Conservation (phyloP, 495 filamentous ascomycete genomes). For the Trichodelitschia bisporula region DNA sequence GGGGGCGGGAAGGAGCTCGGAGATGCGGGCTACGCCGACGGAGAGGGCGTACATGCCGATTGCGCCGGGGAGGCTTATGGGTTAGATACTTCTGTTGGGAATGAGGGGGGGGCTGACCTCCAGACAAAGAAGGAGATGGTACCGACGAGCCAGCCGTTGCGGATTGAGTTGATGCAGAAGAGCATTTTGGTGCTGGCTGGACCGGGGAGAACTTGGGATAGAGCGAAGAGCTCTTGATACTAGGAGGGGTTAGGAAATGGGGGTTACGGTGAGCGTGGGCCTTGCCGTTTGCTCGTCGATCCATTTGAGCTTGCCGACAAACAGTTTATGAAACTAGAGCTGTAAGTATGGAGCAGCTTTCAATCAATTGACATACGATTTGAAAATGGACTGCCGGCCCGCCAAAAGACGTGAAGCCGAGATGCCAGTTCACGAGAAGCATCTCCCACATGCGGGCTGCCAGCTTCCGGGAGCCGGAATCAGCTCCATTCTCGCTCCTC, state of each 20-base stretch:
- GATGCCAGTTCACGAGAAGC: too few relatives aligned
- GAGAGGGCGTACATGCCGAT: conserved; percentile 52
- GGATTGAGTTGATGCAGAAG: conserved; percentile 46
- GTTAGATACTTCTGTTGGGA: neutral
- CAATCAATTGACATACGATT: too few relatives aligned
- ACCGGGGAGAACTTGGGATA: conserved; percentile 53
- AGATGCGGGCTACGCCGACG: conserved; percentile 38
- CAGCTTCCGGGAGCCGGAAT: too few relatives aligned
- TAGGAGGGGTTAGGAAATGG: too few relatives aligned
- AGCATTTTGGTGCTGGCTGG: conserved; percentile 62
- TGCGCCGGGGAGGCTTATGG: conserved; percentile 47
- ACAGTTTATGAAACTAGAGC: conserved; percentile 35
- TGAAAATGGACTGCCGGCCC: conserved; percentile 50
- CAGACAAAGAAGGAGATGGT: conserved; percentile 43
- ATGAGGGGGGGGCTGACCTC: conserved; percentile 22
- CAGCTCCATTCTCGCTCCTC: too few relatives aligned
- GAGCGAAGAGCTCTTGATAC: conserved; percentile 67
- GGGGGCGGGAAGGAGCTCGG: conserved; percentile 30
- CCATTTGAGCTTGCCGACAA: conserved; percentile 29
- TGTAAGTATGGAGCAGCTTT: too few relatives aligned
- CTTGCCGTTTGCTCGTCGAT: conserved; percentile 46
- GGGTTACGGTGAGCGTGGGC: too few relatives aligned
- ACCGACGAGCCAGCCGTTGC: conserved; percentile 35
- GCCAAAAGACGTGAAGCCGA: conserved; percentile 49
- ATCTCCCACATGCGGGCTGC: too few relatives aligned